These are phyloP conservation scores for Populus simonii DNA, from an alignment of 345 rosid genomes.

Conservation along the genomic window DNA sequence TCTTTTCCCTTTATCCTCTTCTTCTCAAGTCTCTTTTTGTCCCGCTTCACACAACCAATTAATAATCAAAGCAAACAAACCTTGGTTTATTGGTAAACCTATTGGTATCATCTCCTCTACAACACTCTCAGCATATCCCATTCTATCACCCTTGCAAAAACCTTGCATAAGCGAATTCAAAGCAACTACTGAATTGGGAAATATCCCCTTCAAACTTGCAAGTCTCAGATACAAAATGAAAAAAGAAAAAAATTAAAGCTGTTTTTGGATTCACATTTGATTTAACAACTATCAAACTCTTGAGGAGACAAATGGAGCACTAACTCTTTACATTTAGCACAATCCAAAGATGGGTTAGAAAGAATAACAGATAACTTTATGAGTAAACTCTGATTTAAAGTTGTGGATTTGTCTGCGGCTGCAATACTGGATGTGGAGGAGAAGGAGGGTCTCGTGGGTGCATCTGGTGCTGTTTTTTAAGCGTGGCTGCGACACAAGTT, in stretches of 20 bases:
- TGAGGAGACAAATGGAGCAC: slow-evolving; percentile 45
- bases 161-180: slow-evolving; percentile 67
- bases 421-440: background rate
- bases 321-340: slow-evolving; percentile 43
- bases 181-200: slow-evolving; percentile 53
- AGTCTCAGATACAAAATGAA: slow-evolving; percentile 46
- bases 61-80: slow-evolving; percentile 56
- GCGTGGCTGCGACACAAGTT: slow-evolving; percentile 31
- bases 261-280: slow-evolving; percentile 57
- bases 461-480: background rate
- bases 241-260: slow-evolving; percentile 48
- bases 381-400: slow-evolving; percentile 34
- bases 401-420: slow-evolving; percentile 16
- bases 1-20: too few species aligned
- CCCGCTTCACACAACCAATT: slow-evolving; percentile 36
- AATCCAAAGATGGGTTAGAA: slow-evolving; percentile 49
- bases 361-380: slow-evolving; percentile 45
- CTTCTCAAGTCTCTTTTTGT: too few species aligned
- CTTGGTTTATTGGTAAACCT: slow-evolving; percentile 50
- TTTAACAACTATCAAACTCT: slow-evolving; percentile 51
- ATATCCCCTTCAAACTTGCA: slow-evolving; percentile 53
- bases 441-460: slow-evolving; percentile 21
- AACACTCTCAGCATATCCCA: slow-evolving; percentile 47
- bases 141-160: slow-evolving; percentile 47
- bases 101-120: slow-evolving; percentile 58